These are phyloP conservation scores for Annulohypoxylon truncatum DNA, from an alignment of 2,329 filamentous ascomycete species.

Conservation along the genomic window DNA sequence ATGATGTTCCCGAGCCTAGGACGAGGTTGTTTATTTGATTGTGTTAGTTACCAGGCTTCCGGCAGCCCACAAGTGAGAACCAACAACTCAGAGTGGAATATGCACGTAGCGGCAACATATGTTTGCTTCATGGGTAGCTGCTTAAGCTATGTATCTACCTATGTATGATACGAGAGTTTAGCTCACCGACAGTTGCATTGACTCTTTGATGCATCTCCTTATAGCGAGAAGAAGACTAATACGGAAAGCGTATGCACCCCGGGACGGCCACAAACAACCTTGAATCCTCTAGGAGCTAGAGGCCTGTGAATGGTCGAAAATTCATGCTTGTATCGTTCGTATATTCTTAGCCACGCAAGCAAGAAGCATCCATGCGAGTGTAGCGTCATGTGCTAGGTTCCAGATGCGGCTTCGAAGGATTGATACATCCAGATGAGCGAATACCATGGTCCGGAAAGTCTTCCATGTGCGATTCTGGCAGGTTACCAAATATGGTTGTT, in stretches of 20 bases:
- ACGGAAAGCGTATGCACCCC: conserved; percentile 33
- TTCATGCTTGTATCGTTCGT: conserved; percentile 11
- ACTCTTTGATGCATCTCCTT: conserved; percentile 15
- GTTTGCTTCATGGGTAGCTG: conserved; percentile 34
- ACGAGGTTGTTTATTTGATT: background rate
- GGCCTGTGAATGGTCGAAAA: background rate
- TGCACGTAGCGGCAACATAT: conserved; percentile 10
- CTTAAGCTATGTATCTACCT: conserved; percentile 13
- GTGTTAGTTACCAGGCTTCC: background rate
- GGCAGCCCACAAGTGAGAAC: conserved; percentile 4
- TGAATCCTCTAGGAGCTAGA: conserved; percentile 32
- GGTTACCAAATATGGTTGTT: conserved; percentile 22
- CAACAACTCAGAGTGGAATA: background rate
- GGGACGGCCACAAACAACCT: conserved; percentile 35
- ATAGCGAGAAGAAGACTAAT: background rate
- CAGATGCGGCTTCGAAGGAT: conserved; percentile 38
- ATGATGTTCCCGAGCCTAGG: background rate
- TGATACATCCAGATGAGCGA: conserved; percentile 25
- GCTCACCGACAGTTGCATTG: conserved; percentile 32
- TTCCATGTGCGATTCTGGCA: conserved; percentile 28
- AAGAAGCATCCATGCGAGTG: conserved; percentile 3
- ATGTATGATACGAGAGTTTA: conserved; percentile 1
- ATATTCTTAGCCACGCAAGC: conserved; percentile 12
- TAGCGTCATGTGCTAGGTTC: conserved; percentile 36
- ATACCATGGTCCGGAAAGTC: conserved; percentile 26